Base-by-base conservation (phyloP, 345 rosid species). In the Melastoma malabathricum region DNA sequence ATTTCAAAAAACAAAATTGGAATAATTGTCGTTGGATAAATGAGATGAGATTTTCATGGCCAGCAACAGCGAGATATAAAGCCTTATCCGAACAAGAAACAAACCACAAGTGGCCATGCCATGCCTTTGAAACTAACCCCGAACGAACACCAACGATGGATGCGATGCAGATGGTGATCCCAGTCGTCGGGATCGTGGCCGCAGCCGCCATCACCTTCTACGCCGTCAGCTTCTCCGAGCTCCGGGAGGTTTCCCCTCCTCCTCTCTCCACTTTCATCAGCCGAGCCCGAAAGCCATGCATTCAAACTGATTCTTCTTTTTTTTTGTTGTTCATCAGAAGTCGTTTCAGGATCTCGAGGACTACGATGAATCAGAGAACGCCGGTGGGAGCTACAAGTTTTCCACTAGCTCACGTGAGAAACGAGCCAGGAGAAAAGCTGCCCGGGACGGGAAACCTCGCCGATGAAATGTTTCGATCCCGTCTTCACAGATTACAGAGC, bases 141-240 rank as follows among this genome's bases (percentile, higher is more conserved):
- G n/a, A n/a, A n/a, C n/a, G n/a, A n/a, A n/a, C n/a, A n/a, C n/a
- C n/a, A n/a, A n/a, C n/a, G n/a, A n/a, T 16, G 50, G 20, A 47
- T 16, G 64, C 67, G 16, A 55, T 68, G 74, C 94, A 84, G 50
- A 48, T 80, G 10, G 87, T 75, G 5, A 61, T 82, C 34, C 83
- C 92, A 43, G 62, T 82, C 52, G 69, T 75, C 13, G 88, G 82
- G 48, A 80, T 80, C 13, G 60, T 74, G 12, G 90, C 82, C 9
- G 86, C 77, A 51, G 84, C 83, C 0, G 92, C 73, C 15, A 74
- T 73, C 48, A 80, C 87, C 15, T 80, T 78, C 73, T 82, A 80
- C 60, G 85, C 55, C 13, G 85, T 80, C 2, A 82, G 88, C 79
- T 82, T 80, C 44, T 41, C 71, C 10, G 88, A 80, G 73, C 49